Evolutionary conservation across 805 yeast species (phyloP).

Genomic region (Diddensiella transvaalensis): DNA sequence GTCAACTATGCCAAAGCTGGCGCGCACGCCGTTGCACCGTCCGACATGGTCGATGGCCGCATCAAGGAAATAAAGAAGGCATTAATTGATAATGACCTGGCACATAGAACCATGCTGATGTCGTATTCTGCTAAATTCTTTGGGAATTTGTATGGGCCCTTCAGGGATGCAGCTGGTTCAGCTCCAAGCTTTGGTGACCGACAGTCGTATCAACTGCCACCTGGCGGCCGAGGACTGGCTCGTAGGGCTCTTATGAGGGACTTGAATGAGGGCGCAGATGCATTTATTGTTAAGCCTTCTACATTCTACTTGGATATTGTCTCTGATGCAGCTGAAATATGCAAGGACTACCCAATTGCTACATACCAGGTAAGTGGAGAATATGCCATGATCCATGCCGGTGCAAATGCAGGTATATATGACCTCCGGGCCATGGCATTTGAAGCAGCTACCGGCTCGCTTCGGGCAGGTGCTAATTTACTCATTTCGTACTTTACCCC

Average conservation of each 20-base stretch:
- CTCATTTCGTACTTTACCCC: conserved; percentile 93
- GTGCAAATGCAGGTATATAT: conserved; percentile 90
- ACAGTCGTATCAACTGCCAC: conserved; percentile 87
- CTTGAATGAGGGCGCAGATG: conserved; percentile 90
- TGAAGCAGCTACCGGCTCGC: conserved; percentile 85
- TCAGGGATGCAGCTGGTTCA: conserved; percentile 96
- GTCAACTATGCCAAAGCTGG: conserved; percentile 95
- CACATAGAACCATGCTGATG: conserved; percentile 85
- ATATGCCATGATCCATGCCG: conserved; percentile 96
- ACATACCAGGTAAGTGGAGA: conserved; percentile 98
- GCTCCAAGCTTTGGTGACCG: conserved; percentile 89
- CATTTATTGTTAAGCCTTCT: conserved; percentile 91
- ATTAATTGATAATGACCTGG: conserved; percentile 71
- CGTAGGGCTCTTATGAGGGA: conserved; percentile 87
- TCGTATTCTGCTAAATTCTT: conserved; percentile 92
- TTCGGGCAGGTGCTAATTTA: conserved; percentile 93
- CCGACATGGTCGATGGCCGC: conserved; percentile 97
- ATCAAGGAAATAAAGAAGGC: conserved; percentile 83
- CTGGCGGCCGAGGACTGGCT: conserved; percentile 90
- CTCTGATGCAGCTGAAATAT: conserved; percentile 78
- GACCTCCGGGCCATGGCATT: conserved; percentile 74
- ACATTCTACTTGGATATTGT: conserved; percentile 91
- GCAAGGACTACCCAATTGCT: conserved; percentile 82
- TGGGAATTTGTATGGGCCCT: conserved; percentile 92
- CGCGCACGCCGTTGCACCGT: conserved; percentile 92